Base-by-base conservation (phyloP, 768 basidiomycete species). In the Tylopilus plumbeoviolaceoides region DNA sequence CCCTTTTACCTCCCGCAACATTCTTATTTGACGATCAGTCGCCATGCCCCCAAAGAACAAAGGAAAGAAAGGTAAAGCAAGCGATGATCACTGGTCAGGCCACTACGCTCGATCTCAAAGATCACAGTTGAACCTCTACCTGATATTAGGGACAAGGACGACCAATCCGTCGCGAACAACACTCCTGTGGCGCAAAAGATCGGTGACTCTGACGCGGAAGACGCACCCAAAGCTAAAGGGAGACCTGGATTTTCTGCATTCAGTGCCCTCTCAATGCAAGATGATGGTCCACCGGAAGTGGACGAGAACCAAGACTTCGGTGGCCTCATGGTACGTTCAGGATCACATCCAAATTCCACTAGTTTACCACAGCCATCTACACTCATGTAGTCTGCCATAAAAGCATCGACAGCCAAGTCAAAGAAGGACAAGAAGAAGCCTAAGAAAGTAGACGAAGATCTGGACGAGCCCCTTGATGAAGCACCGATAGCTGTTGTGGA, bases 51-150 rank as follows among this genome's bases (percentile, higher is more conserved):
- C 84, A 27, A 85, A 86, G 67, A 79, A 76, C 66, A 91, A 91
- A 66, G 92, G 87, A 58, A 95, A 95, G 76, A 95, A 93, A 64
- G 83, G 78, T 28, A 93, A 93, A 74, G 87, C 83, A 62, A 76
- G 75, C 41, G 91, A 95, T 58, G 84, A 58, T 43, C 89, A 80
- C 73, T 95, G 92, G 92, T 91, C 56, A 55, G 73, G 59, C 48
- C 45, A 48, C 51, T 47, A 39, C 40, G 33, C 42, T 57, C 62
- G 53, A 53, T 55, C 42, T 43, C 18, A 21, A 41, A 49, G 54
- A 67, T 57, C 58, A 44, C 38, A 50, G 31, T 60, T 59, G 56
- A 60, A 48, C 41, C 25, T 27, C 47, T 39, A n/a, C 14, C 44
- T 49, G 57, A 48, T 36, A 56, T 43, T 60, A 87, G 85, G 85